These are phyloP conservation scores for Kazachstania africana DNA, from an alignment of 805 yeast species.

Conservation along the genomic window DNA sequence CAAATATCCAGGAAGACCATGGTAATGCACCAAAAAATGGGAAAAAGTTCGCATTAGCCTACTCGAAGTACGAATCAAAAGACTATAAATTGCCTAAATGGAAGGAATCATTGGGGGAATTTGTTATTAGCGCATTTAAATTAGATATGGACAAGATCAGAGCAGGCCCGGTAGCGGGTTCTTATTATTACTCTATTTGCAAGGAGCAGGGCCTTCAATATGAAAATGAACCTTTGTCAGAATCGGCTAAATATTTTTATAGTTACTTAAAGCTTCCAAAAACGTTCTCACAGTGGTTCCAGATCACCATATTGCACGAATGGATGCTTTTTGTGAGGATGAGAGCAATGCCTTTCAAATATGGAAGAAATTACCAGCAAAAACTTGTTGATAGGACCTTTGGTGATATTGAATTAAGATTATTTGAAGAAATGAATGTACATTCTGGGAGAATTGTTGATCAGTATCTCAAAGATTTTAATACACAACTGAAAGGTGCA, in stretches of 20 bases:
- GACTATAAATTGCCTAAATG: slow-evolving; percentile 34
- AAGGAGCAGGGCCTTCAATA: slow-evolving; percentile 72
- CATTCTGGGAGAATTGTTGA: slow-evolving; percentile 72
- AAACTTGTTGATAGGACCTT: slow-evolving; percentile 81
- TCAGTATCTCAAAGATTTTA: slow-evolving; percentile 78
- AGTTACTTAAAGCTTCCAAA: slow-evolving; percentile 70
- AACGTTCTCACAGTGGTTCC: slow-evolving; percentile 94
- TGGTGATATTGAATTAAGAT: slow-evolving; percentile 76
- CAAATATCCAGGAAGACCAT: too few species aligned
- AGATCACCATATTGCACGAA: slow-evolving; percentile 77
- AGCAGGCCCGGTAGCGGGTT: slow-evolving; percentile 92
- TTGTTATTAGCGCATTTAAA: slow-evolving; percentile 45
- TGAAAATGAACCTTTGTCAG: slow-evolving; percentile 60
- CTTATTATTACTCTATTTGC: slow-evolving; percentile 75
- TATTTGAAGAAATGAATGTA: slow-evolving; percentile 79
- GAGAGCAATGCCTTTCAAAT: slow-evolving; percentile 90
- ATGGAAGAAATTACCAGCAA: slow-evolving; percentile 84
- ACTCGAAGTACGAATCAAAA: slow-evolving; percentile 29
- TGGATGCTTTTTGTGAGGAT: slow-evolving; percentile 92
- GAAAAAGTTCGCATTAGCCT: slow-evolving; percentile 21
- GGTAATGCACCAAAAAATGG: too few species aligned
- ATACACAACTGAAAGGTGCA: slow-evolving; percentile 79
- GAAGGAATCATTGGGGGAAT: slow-evolving; percentile 52
- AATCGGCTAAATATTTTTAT: slow-evolving; percentile 74
- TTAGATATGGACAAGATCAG: slow-evolving; percentile 87